Base-by-base conservation (phyloP, 2,329 filamentous ascomycete species). In the Chrysosphaeria jannelii region DNA sequence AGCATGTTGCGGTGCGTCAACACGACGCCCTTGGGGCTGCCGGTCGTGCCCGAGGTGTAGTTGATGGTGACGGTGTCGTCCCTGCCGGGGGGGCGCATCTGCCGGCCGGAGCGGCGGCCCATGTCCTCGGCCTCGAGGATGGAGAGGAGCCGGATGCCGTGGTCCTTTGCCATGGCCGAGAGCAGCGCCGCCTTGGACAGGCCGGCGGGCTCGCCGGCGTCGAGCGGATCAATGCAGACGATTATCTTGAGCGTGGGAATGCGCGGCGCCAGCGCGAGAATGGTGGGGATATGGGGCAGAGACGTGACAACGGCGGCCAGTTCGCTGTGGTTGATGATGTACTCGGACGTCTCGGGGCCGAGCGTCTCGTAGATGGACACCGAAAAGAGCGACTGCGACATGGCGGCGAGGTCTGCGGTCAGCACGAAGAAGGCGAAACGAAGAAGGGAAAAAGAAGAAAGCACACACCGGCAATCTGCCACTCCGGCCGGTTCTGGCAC, bases 331-430 rank as follows among this genome's bases (percentile, higher is more conserved):
- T 88, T 88, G 48, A 93, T 70, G 44, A 97, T 91, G 48, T 74
- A 93, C 47, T 93, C 78, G 27, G 74, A 79, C 3, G 79, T 63
- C 33, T 90, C 75, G 8, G 81, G 69, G 7, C 81, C 81, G 5
- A 97, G 60, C 8, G 81, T 91, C 44, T 93, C 85, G 50, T 97
- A 97, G 23, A 97, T 67, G 5, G 81, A 90, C 26, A 97, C 78
- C 12, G 70, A 74, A 46, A 57, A 93, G 14, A 93, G 60, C 6
- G 69, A 62, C 44, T 93, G 85, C 8, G 78, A 85, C 47, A 74
- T 64, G 40, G 72, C 67, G 19, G 63, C 85, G 38, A 93, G 50
- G 51, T 93, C 81, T 75, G 27, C 8, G 17, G 14, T 18, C n/a
- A 10, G 16, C 15, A 10, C 8, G 16, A 5, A 22, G 11, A 22